These are phyloP conservation scores for Aspergillus tanneri DNA, from an alignment of 2,329 filamentous ascomycete species.

Conservation along the genomic window DNA sequence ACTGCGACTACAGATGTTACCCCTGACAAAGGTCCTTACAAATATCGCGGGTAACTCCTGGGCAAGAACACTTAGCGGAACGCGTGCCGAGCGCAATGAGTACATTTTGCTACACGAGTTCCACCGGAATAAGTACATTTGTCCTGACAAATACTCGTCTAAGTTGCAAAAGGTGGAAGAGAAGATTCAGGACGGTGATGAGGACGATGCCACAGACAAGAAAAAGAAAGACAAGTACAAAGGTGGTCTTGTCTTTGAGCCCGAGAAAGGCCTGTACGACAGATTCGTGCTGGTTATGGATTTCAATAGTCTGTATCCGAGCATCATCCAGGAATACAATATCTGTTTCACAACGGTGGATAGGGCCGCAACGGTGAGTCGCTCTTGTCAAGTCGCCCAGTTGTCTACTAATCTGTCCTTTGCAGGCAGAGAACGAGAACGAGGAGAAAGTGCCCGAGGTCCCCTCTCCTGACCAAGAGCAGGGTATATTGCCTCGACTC, in stretches of 20 bases:
- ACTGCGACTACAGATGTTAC: conserved; percentile 84
- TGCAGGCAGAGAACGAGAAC: conserved; percentile 60
- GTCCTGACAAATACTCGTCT: conserved; percentile 87
- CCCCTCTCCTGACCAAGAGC: conserved; percentile 67
- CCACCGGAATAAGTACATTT: conserved; percentile 94
- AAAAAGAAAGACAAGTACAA: conserved; percentile 99
- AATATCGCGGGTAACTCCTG: conserved; percentile 98
- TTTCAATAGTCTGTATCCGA: conserved; percentile 98
- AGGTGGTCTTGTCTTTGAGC: conserved; percentile 96
- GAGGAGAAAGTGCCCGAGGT: conserved; percentile 89
- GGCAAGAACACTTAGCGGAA: conserved; percentile 93
- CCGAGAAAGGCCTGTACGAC: conserved; percentile 95
- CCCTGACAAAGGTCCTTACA: conserved; percentile 90
- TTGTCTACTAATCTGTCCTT: conserved; percentile 21
- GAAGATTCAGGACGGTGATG: conserved; percentile 64
- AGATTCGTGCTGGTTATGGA: conserved; percentile 99
- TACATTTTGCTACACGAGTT: conserved; percentile 99
- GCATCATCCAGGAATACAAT: conserved; percentile 98
- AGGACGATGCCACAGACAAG: conserved; percentile 63
- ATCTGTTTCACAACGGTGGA: conserved; percentile 99
- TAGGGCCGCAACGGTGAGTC: conserved; percentile 65
- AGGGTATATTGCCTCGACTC: conserved; percentile 83
- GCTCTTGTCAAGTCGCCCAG: not conserved
- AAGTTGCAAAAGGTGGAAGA: conserved; percentile 73
- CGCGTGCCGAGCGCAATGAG: conserved; percentile 94